Evolutionary conservation across 331 rosid genomes (phyloP), one percentile per base, ranked within the genome.

Genomic region (Rosa hybrid): DNA sequence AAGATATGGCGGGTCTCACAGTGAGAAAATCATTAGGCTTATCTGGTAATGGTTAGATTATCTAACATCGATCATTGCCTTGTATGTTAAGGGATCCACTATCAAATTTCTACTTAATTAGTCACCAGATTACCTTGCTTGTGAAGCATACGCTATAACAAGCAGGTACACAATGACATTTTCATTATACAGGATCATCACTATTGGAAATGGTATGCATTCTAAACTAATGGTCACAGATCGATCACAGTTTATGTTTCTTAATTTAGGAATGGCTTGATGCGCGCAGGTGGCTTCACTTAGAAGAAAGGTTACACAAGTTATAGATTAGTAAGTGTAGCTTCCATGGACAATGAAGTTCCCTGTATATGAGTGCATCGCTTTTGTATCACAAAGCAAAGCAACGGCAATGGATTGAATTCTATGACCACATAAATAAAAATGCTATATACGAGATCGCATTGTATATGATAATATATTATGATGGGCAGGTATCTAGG

Each of bases 271-370:
- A 21, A 23, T 63, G 70, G 38, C 10, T 5, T 64, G 72, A 45
- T 27, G 85, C 30, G 30, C 30, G 30, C 68, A 30, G 44, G 71
- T 80, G 73, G 81, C 90, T 88, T 90, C 65, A 38, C 89, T 83
- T 82, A 38, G 80, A 90, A 90, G 94, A 69, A 71, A 85, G 80
- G 75, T 75, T 20, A 68, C 27, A 39, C 62, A 34, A 30, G 23
- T 27, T 10, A 75, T 16, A 14, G 12, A 17, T 46, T 34, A 14
- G 4, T 13, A 41, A 48, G 56, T 27, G 56, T 27, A 21, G 7
- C 63, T 76, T 78, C 13, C 60, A 46, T 72, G 42, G 72, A 71
- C 64, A 34, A 80, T 64, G 68, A 82, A 74, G 67, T 38, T 54
- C 45, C 14, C n/a, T 30, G 41, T 64, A 44, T 62, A 62, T 70